Conservation (phyloP, 441 rosid genomes). For the Melastoma candidum region DNA sequence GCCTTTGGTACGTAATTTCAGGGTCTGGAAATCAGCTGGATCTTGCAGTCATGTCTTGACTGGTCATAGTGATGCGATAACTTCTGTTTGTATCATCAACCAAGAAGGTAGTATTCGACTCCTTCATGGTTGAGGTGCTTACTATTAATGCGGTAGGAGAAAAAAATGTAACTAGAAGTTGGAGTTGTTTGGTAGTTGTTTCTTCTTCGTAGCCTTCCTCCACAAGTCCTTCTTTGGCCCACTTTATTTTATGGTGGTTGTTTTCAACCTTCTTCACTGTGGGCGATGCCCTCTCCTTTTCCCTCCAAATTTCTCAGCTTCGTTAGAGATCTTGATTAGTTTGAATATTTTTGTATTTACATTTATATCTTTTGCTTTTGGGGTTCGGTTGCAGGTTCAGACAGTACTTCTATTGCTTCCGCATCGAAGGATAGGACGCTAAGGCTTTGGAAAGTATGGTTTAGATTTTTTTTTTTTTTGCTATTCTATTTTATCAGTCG, state of each 20-base stretch:
- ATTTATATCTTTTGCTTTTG: not conserved
- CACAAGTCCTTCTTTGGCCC: too few relatives aligned
- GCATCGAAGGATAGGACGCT: conserved; percentile 87
- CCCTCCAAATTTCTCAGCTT: too few relatives aligned
- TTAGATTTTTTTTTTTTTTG: conserved; percentile 7
- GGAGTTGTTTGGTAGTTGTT: too few relatives aligned
- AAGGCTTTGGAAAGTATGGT: conserved; percentile 86
- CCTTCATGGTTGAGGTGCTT: not conserved
- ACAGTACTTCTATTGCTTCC: conserved; percentile 48
- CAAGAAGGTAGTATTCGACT: conserved; percentile 36
- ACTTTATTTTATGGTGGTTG: too few relatives aligned
- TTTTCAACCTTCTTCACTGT: too few relatives aligned
- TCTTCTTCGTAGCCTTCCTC: not conserved
- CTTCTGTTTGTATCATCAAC: conserved; percentile 54
- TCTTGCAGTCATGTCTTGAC: conserved; percentile 67
- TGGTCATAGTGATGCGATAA: conserved; percentile 67
- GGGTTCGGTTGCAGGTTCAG: conserved; percentile 32
- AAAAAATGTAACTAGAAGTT: not conserved
- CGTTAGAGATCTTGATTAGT: not conserved
- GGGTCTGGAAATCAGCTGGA: conserved; percentile 80
- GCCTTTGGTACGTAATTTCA: conserved; percentile 8
- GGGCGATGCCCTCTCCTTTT: too few relatives aligned
- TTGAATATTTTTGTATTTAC: not conserved
- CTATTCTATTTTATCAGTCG: conserved; percentile 1
- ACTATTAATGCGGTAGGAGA: not conserved